Evolutionary conservation across 2,329 filamentous ascomycete species (phyloP), one percentile per base, ranked within the genome.

Genomic region (Neonectria ditissima): DNA sequence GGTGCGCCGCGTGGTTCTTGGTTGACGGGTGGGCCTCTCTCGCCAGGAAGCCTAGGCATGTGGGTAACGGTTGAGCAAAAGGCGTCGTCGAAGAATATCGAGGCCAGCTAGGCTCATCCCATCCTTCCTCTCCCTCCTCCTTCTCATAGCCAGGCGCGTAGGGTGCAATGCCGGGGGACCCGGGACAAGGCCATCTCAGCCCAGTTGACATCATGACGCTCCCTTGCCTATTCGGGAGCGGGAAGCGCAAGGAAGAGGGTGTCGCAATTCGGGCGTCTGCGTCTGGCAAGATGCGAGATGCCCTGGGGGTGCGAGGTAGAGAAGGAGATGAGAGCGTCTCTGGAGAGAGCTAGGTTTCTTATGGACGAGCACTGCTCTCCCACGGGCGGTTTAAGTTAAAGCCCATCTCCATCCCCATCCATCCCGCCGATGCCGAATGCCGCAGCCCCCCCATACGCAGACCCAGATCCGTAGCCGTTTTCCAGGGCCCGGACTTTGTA

Each of bases 121-220:
- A n/a, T n/a, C n/a, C n/a, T n/a, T n/a, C n/a, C n/a, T n/a, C n/a
- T n/a, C n/a, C n/a, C n/a, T 28, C 18, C 24, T n/a, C 14, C 26
- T 34, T 18, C 13, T 32, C 39, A 41, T 37, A 55, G 65, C 56
- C 58, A 63, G 59, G 51, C 41, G 55, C 63, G 51, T 60, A 62
- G 43, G 47, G 55, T 61, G 68, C 69, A 63, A 68, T 70, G 56
- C 68, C 68, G 68, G 63, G 55, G 59, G 50, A 59, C 43, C 67
- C 70, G 69, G 66, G 61, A 39, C 45, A 48, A 53, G 43, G 48
- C 22, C 18, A 32, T 18, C 16, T 28, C 60, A 59, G 54, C 55
- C 55, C 44, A 57, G 48, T 59, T 70, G 63, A 70, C 57, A 64
- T 71, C 61, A 66, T 62, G 57, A 26, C 28, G 9, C 13, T 47